A percentile compares a stretch with the other conserved stretches of the same genome.
These are phyloP conservation scores for Penicillium sp. DNA, from an alignment of 2,329 filamentous ascomycete genomes.

Conservation along the genomic window DNA sequence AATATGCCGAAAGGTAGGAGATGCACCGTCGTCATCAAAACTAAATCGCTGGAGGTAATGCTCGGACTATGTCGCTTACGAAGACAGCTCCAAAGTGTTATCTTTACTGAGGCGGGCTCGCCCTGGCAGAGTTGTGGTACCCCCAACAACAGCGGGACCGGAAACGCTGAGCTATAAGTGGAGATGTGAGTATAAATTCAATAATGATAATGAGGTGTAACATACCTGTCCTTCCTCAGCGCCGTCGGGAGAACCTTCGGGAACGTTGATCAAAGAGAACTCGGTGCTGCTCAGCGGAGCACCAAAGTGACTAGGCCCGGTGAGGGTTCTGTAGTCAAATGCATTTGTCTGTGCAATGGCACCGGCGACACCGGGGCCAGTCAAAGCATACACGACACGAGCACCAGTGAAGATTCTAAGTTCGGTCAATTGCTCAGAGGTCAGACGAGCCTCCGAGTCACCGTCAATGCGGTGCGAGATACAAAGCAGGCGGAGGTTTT, in stretches of 20 bases:
- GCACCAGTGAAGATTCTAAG: conserved; percentile 79
- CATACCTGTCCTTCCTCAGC: conserved; percentile 64
- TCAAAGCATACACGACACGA: conserved; percentile 81
- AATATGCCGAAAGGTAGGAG: neutral
- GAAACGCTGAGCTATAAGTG: conserved; percentile 65
- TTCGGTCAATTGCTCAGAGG: conserved; percentile 72
- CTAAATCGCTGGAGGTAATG: neutral
- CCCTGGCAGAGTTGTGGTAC: conserved; percentile 64
- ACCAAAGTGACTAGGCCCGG: conserved; percentile 70
- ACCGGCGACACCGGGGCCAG: conserved; percentile 80
- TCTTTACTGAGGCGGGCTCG: conserved; percentile 69
- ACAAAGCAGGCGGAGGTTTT: conserved; percentile 79
- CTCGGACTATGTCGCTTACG: neutral
- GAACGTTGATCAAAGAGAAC: conserved; percentile 60
- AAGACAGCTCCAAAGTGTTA: conserved; percentile 65
- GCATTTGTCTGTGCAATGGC: conserved; percentile 84
- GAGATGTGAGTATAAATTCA: conserved; percentile 2
- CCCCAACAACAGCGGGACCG: conserved; percentile 73
- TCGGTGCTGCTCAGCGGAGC: conserved; percentile 78
- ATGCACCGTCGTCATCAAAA: neutral
- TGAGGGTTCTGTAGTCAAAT: conserved; percentile 73
- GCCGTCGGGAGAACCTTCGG: conserved; percentile 37
- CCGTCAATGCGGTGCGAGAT: conserved; percentile 72
- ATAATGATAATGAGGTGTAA: neutral
- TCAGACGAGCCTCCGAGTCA: conserved; percentile 63